Percentiles rank a stretch among this genome's conserved stretches.
phyloP scores from a whole-genome alignment of 768 basidiomycete genomes.

The Chalciporus piperatus region DNA sequence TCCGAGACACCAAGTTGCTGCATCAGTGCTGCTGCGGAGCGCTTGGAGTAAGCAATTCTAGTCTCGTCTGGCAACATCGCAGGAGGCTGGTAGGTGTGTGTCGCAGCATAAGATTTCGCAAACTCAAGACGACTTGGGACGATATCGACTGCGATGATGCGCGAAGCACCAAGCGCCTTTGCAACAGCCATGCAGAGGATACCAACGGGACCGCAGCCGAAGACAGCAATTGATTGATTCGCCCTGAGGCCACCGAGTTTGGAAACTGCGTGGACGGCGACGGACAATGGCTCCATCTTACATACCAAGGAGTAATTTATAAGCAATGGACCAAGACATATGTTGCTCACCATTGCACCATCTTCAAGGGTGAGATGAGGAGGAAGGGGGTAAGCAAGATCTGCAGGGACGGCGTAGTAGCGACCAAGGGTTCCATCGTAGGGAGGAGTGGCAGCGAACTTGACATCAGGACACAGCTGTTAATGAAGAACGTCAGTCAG shows the following conservation, averaged over 20 bases:
- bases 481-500: background rate
- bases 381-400: constrained; percentile 82
- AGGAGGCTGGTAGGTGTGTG: constrained; percentile 68
- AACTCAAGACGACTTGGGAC: constrained; percentile 76
- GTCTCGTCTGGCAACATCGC: constrained; percentile 60
- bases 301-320: constrained; percentile 1
- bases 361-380: constrained; percentile 86
- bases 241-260: constrained; percentile 71
- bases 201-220: constrained; percentile 89
- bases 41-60: constrained; percentile 65
- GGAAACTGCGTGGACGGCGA: constrained; percentile 85
- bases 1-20: constrained; percentile 64
- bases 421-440: constrained; percentile 86
- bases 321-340: background rate
- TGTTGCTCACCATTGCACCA: constrained; percentile 75
- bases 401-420: constrained; percentile 83
- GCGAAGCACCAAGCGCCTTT: constrained; percentile 83
- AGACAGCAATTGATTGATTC: constrained; percentile 75
- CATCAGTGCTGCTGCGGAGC: constrained; percentile 68
- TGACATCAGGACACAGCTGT: constrained; percentile 81
- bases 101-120: constrained; percentile 81
- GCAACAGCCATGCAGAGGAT: constrained; percentile 95
- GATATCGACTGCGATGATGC: constrained; percentile 84
- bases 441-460: constrained; percentile 92
- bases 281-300: constrained; percentile 92